Evolutionary conservation across 78 protist species (phyloP), one percentile per base, ranked within the genome.

Genomic region (Tieghemostelium lacteum): DNA sequence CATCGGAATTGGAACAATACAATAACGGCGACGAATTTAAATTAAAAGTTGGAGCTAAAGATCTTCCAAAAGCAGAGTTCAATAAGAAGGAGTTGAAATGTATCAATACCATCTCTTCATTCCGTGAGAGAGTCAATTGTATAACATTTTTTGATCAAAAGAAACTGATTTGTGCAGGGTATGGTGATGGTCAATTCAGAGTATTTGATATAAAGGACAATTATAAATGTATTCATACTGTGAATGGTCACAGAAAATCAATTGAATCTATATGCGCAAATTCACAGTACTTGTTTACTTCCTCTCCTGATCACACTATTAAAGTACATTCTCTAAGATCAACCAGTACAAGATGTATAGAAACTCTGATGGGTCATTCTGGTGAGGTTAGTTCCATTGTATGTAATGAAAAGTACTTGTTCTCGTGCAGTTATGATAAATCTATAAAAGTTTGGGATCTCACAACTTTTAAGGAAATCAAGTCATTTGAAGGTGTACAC

Each of bases 131-230:
- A 22, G 65, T 83, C 29, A 83, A 83, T 2, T 66, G 63, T 0
- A 45, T 83, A 33, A 50, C 54, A 28, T 83, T 83, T 55, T 83
- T 83, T 69, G 91, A 83, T 19, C 22, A 60, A 29, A 24, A 70
- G n/a, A 61, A 64, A 19, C 34, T 55, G 3, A 36, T 83, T 2
- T 83, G 91, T 60, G 91, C 91, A 22, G 91, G 91, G 7, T 83
- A 83, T 33, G 91, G 91, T 69, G 91, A 83, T 58, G 91, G 91
- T 60, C 60, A 52, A 14, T 40, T 58, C 40, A 52, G 91, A 45
- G 72, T 83, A 20, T 83, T 83, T 49, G 91, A 83, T 36, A 31
- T 83, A 22, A 52, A 69, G 2, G 75, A 83, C 34, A 70, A 69
- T 49, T 83, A 63, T 71, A 54, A 40, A 26, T 55, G 67, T 66